These are phyloP conservation scores for Globisporangium echinulatum DNA, from an alignment of 352 stramenopile genomes.

Conservation along the genomic window DNA sequence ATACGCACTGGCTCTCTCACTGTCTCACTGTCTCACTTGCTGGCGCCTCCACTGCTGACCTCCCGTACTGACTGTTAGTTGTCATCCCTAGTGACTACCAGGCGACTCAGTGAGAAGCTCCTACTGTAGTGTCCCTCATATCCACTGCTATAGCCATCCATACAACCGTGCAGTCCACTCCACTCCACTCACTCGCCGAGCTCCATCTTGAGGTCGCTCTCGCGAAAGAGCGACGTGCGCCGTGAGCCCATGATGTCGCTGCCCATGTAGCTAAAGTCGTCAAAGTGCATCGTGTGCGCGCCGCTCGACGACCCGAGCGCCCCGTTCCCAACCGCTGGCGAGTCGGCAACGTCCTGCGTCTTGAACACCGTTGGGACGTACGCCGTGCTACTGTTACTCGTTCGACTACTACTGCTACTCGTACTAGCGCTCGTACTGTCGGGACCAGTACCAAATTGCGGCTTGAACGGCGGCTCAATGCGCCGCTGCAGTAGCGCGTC, in stretches of 20 bases:
- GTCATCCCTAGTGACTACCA: no score
- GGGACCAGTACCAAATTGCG: conserved; percentile 28
- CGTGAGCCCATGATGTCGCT: conserved; percentile 81
- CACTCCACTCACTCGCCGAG: conserved; percentile 37
- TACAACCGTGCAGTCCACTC: no score
- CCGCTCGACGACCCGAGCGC: conserved; percentile 47
- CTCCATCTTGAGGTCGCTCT: conserved; percentile 85
- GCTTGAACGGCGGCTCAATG: conserved; percentile 67
- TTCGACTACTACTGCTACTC: conserved; percentile 17
- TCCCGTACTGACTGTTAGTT: no score
- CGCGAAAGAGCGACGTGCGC: conserved; percentile 74
- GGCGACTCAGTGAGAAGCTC: no score
- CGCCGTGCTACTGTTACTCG: conserved; percentile 26
- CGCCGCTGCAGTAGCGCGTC: conserved; percentile 55
- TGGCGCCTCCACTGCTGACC: background rate
- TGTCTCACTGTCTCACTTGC: background rate
- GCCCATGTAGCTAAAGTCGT: conserved; percentile 86
- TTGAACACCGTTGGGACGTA: conserved; percentile 81
- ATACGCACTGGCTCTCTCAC: background rate
- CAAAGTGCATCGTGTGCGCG: conserved; percentile 75
- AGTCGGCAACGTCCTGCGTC: conserved; percentile 79
- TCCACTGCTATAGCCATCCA: no score
- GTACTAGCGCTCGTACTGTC: conserved; percentile 26
- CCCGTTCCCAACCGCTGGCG: conserved; percentile 56
- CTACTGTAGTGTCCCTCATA: no score